phyloP scores from a whole-genome alignment of 2,329 filamentous ascomycete genomes.

The Talaromyces piceae region DNA sequence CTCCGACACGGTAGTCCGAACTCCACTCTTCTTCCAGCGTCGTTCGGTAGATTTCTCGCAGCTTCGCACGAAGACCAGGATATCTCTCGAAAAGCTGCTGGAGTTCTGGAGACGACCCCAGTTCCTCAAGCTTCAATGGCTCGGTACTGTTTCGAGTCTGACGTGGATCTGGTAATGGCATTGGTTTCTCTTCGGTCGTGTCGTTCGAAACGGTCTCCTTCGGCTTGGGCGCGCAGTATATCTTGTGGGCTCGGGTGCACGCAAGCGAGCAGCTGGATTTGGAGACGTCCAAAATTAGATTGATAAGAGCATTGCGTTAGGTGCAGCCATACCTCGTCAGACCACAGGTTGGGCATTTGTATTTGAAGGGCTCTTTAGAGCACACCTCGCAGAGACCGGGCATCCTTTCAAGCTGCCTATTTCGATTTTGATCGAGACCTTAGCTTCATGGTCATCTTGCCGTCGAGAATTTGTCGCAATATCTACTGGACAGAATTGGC shows the following conservation, averaged over 20 bases:
- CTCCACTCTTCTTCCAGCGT: conserved; percentile 36
- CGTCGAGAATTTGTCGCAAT: too few species aligned
- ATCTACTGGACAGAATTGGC: too few species aligned
- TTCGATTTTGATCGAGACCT: background rate
- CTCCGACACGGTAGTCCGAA: conserved; percentile 21
- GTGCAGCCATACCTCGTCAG: conserved; percentile 28
- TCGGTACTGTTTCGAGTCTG: conserved; percentile 2
- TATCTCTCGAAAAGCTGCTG: conserved; percentile 30
- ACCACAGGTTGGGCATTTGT: conserved; percentile 32
- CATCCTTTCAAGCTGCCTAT: conserved; percentile 18
- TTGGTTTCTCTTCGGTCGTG: conserved; percentile 4
- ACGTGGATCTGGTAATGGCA: background rate
- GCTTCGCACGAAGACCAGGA: conserved; percentile 31
- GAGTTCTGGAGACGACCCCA: conserved; percentile 26
- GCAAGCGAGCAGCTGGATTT: conserved; percentile 37
- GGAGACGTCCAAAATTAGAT: background rate
- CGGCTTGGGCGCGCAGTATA: conserved; percentile 28
- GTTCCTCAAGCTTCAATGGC: conserved; percentile 6
- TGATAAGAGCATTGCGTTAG: background rate
- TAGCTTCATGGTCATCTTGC: background rate
- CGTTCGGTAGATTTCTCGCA: conserved; percentile 37
- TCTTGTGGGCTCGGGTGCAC: conserved; percentile 40
- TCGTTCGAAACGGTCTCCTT: conserved; percentile 12
- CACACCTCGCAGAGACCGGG: conserved; percentile 30
- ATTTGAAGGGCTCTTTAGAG: conserved; percentile 29